Base-by-base conservation (phyloP, 1,284 basidiomycete species). In the Omphalotus olearius region DNA sequence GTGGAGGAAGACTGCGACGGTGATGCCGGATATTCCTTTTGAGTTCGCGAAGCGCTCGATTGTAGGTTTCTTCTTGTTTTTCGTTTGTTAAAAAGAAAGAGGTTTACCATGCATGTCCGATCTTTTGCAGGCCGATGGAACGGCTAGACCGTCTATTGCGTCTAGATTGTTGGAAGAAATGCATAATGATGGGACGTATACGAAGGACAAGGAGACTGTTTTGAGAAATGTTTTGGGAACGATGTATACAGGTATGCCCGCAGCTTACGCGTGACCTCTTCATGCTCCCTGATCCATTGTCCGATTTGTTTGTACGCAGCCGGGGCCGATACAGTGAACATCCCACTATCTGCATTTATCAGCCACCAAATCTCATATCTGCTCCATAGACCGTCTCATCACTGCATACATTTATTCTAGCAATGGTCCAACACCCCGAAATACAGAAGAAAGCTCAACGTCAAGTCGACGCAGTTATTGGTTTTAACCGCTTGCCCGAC, bases 401-500 rank as follows among this genome's bases (percentile, higher is more conserved):
- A 3, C 20, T 42, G 11, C 30, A 20, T 11, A 45, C 37, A 2
- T 44, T 53, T 35, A 18, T 51, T 35, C 45, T 50, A 14, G 56
- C 48, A 2, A 48, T 50, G 35, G 47, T 47, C 16, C 9, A 46
- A 37, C 41, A 59, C 45, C 58, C 60, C 3, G 56, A 58, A 4
- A 40, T 57, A 7, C 50, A 56, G 46, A 54, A 50, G 37, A 58
- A 56, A 45, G 60, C 53, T 6, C 60, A 59, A 16, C 52, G 39
- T 0, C 58, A 55, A n/a, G 42, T 59, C 1, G 60, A 61, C 35
- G 48, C 16, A 1, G 55, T 50, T 11, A 26, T 57, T 17, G 58
- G 57, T 11, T 4, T 2, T 17, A 30, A 47, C 18, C 52, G 56
- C 0, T 51, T 61, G 0, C 60, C 60, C 1, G 53, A 57, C 28